Conservation (phyloP, 2,329 filamentous ascomycete species). For the Dothideomycetes sp. region DNA sequence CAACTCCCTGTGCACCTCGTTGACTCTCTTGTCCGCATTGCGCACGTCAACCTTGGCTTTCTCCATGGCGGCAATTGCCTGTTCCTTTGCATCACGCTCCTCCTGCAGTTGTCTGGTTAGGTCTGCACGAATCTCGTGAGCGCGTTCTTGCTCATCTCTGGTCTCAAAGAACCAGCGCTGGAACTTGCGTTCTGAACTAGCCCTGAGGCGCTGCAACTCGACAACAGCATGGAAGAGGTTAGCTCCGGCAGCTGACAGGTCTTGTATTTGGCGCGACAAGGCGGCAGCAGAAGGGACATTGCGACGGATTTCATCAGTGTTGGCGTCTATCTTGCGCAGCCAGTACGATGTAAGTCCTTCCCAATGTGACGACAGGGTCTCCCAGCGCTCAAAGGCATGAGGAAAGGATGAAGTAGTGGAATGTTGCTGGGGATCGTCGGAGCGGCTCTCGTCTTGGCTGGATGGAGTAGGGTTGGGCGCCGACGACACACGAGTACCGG, state of each 20-base stretch:
- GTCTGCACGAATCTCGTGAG: slow-evolving; percentile 71
- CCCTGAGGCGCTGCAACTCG: slow-evolving; percentile 83
- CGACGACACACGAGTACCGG: slow-evolving; percentile 12
- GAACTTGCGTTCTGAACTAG: slow-evolving; percentile 94
- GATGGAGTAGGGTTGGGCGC: slow-evolving; percentile 5
- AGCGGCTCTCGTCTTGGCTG: background rate
- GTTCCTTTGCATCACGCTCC: slow-evolving; percentile 61
- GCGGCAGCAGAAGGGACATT: slow-evolving; percentile 73
- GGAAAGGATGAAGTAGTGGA: slow-evolving; percentile 61
- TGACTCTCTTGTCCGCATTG: slow-evolving; percentile 66
- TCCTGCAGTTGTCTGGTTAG: slow-evolving; percentile 66
- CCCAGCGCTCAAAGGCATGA: slow-evolving; percentile 96
- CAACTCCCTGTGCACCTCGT: slow-evolving; percentile 85
- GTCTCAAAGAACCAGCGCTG: slow-evolving; percentile 99
- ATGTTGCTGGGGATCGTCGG: slow-evolving; percentile 13
- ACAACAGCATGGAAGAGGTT: slow-evolving; percentile 98
- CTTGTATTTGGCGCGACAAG: slow-evolving; percentile 86
- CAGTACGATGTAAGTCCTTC: slow-evolving; percentile 95
- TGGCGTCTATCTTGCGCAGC: slow-evolving; percentile 87
- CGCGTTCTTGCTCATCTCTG: slow-evolving; percentile 73
- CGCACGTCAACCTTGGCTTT: slow-evolving; percentile 59
- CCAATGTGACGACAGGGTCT: slow-evolving; percentile 94
- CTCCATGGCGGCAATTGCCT: slow-evolving; percentile 57
- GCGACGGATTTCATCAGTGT: slow-evolving; percentile 71
- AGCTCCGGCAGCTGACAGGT: slow-evolving; percentile 91